phyloP scores from a whole-genome alignment of 176 grass and related monocot species.

The Bonia amplexicaulis region DNA sequence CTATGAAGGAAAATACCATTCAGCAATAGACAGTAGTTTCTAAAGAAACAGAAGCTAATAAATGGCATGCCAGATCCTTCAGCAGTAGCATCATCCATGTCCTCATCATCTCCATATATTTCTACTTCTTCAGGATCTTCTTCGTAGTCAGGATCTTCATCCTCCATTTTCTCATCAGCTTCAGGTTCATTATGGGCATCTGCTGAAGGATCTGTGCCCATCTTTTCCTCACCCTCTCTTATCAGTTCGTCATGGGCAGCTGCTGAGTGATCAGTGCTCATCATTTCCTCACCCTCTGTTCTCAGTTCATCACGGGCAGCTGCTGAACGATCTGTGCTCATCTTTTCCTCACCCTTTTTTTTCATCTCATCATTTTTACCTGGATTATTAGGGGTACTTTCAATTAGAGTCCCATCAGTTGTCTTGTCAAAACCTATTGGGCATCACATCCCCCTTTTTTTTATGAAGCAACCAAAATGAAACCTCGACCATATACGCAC shows the following conservation, averaged over 20 bases:
- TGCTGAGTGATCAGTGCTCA: too few species aligned
- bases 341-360: too few species aligned
- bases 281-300: too few species aligned
- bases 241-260: too few species aligned
- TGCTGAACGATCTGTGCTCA: too few species aligned
- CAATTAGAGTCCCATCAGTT: conserved; percentile 11
- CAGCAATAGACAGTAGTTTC: not conserved
- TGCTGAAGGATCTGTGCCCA: too few species aligned
- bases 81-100: conserved; percentile 33
- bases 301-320: too few species aligned
- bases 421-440: too few species aligned
- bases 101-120: conserved; percentile 43
- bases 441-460: too few species aligned
- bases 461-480: not conserved
- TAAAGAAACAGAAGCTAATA: not conserved
- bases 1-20: not conserved
- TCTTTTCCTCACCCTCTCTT: too few species aligned
- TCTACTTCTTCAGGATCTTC: conserved; percentile 54
- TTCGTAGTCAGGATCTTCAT: conserved; percentile 46
- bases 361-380: not conserved
- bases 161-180: conserved; percentile 32
- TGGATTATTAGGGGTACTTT: conserved; percentile 6
- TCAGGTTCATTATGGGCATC: too few species aligned
- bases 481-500: not conserved
- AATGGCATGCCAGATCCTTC: not conserved